Evolutionary conservation across 768 basidiomycete species (phyloP).

Genomic region (Dioszegia crocea): DNA sequence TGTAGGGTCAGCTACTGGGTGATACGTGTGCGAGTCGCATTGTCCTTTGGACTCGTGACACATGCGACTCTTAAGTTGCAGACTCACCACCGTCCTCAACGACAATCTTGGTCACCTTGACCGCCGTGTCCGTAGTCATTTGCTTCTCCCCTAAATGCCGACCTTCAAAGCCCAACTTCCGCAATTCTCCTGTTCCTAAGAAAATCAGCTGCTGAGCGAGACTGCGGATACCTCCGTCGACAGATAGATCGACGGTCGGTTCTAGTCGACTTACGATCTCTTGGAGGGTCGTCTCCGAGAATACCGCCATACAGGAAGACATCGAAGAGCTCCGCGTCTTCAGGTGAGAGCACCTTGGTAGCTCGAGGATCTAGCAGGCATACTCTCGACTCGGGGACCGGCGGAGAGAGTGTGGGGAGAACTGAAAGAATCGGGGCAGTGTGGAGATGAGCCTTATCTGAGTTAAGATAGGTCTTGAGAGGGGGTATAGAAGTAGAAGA

Average conservation of each 20-base stretch:
- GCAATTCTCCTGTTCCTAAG: constrained; percentile 81
- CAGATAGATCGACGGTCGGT: no score
- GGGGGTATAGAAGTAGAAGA: constrained; percentile 65
- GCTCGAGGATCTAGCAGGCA: constrained; percentile 96
- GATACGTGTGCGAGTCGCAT: neutral
- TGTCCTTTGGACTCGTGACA: no score
- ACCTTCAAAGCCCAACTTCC: constrained; percentile 76
- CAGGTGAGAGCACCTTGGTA: constrained; percentile 62
- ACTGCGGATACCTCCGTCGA: no score
- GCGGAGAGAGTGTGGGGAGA: constrained; percentile 44
- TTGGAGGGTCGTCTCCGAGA: constrained; percentile 88
- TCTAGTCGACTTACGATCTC: no score
- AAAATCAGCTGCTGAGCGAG: no score
- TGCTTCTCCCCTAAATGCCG: constrained; percentile 82
- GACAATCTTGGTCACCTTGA: constrained; percentile 81
- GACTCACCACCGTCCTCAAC: constrained; percentile 64
- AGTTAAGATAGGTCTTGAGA: constrained; percentile 51
- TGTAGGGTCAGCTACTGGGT: constrained; percentile 23
- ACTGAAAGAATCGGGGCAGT: constrained; percentile 53
- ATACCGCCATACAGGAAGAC: constrained; percentile 81
- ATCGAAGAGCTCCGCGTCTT: constrained; percentile 71
- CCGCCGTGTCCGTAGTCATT: constrained; percentile 98
- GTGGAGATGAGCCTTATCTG: constrained; percentile 53
- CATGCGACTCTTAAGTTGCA: no score
- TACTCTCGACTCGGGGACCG: constrained; percentile 58